phyloP scores from a whole-genome alignment of 2,329 filamentous ascomycete species.

The Laburnicola sp. region DNA sequence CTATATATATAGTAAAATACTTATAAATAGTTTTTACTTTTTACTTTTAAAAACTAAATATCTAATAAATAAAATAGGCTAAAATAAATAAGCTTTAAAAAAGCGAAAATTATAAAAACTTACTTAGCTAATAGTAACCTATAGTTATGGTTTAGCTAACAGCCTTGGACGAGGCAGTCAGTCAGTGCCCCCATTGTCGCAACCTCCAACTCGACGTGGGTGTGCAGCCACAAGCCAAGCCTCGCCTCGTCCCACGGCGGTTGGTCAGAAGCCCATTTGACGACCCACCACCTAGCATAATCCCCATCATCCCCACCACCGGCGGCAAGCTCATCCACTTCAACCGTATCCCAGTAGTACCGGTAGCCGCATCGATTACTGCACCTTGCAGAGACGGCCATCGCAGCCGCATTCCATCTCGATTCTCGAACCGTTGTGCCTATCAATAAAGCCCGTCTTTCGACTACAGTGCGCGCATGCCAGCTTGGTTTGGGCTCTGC shows the following conservation, averaged over 20 bases:
- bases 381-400: slow-evolving; percentile 15
- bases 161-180: not conserved
- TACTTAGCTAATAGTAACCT: no score
- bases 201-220: slow-evolving; percentile 20
- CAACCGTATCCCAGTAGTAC: slow-evolving; percentile 4
- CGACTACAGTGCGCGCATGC: slow-evolving; percentile 1
- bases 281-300: slow-evolving; percentile 1
- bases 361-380: slow-evolving; percentile 23
- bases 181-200: not conserved
- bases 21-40: no score
- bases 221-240: slow-evolving; percentile 26
- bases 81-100: no score
- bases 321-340: slow-evolving; percentile 19
- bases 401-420: slow-evolving; percentile 1
- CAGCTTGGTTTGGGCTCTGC: slow-evolving; percentile 19
- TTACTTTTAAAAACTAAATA: no score
- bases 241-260: slow-evolving; percentile 32
- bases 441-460: slow-evolving; percentile 5
- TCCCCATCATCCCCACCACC: slow-evolving; percentile 30
- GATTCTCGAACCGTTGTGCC: not conserved
- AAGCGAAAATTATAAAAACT: no score
- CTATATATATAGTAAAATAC: no score
- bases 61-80: no score
- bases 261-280: slow-evolving; percentile 17
- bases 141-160: not conserved